Base-by-base conservation (phyloP, 2,329 filamentous ascomycete genomes). In the Paecilomyces sp. region DNA sequence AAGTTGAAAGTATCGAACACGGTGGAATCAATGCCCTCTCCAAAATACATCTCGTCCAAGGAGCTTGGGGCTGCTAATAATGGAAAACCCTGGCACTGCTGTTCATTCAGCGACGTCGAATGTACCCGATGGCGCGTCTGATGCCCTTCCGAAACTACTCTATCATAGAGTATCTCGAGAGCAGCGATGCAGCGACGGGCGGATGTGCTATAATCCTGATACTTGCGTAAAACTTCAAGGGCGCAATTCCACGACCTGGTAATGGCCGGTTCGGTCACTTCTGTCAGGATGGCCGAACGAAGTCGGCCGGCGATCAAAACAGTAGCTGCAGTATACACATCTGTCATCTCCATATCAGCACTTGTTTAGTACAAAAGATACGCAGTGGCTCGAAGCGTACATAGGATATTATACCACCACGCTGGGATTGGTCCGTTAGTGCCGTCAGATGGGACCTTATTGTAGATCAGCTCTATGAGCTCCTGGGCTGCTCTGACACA, bases 351-450 rank as follows among this genome's bases (percentile, higher is more conserved):
- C 18, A 5, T 41, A 53, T 68, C 18, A 68, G 63, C 15, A 30
- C 47, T 11, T 1, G 31, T 24, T 11, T 2, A 12, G 3, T 5
- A 7, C 11, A 2, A 1, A 13, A 2, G 8, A 28, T 5, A 33
- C 3, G 9, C 2, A 34, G 9, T 25, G 60, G 13, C 9, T 50
- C 3, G 7, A 18, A 9, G 33, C 70, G 59, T 54, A 73, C 70
- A 75, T 2, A 74, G 66, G 24, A 74, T 71, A 3, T 73, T 71
- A 55, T 74, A 74, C 72, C 73, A 74, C 72, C 72, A 75, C 0
- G 71, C 71, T 6, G 72, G 72, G 41, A 74, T 62, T 0, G 67
- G 68, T 0, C 71, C 71, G 2, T 66, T 62, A 0, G 66, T 67
- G 1, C 66, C 67, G 34, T 72, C 67, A 1, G 62, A 47, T 1